These are phyloP conservation scores for Chloranthus sessilifolius DNA, from an alignment of 164 flowering plant genomes.

Conservation along the genomic window DNA sequence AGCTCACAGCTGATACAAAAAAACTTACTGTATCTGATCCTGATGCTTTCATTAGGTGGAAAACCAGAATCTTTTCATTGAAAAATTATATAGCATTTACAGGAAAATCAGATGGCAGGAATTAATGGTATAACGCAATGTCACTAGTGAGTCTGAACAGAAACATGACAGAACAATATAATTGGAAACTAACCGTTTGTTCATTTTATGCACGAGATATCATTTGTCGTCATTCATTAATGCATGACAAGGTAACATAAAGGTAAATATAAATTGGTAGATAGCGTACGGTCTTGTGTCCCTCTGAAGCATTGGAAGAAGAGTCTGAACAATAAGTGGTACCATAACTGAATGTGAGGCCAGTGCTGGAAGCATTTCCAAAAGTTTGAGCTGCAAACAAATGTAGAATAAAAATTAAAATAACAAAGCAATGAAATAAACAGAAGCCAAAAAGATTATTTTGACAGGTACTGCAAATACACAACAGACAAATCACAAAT, in stretches of 20 bases:
- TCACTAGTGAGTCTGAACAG: too few relatives aligned
- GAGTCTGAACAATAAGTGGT: conserved; percentile 73
- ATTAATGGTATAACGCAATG: too few relatives aligned
- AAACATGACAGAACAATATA: neutral
- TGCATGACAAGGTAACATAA: neutral
- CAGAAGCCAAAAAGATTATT: conserved; percentile 2
- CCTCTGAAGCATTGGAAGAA: conserved; percentile 73
- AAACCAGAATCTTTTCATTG: too few relatives aligned
- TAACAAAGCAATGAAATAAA: neutral
- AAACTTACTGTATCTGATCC: too few relatives aligned
- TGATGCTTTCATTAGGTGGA: too few relatives aligned
- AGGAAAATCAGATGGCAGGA: too few relatives aligned
- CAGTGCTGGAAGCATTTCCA: conserved; percentile 72
- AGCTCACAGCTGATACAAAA: too few relatives aligned
- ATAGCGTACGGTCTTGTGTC: conserved; percentile 58
- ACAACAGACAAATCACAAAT: neutral
- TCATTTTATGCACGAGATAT: neutral
- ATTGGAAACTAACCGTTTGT: too few relatives aligned
- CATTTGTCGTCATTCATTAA: neutral
- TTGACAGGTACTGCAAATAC: neutral
- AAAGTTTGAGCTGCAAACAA: conserved; percentile 63
- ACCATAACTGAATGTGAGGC: conserved; percentile 77
- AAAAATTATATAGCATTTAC: too few relatives aligned
- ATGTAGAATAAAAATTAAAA: conserved; percentile 4
- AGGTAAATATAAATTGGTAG: conserved; percentile 1